Percentiles rank a stretch among this genome's conserved stretches.
phyloP scores from a whole-genome alignment of 257 asterid species.

The Nicotiana otophora region DNA sequence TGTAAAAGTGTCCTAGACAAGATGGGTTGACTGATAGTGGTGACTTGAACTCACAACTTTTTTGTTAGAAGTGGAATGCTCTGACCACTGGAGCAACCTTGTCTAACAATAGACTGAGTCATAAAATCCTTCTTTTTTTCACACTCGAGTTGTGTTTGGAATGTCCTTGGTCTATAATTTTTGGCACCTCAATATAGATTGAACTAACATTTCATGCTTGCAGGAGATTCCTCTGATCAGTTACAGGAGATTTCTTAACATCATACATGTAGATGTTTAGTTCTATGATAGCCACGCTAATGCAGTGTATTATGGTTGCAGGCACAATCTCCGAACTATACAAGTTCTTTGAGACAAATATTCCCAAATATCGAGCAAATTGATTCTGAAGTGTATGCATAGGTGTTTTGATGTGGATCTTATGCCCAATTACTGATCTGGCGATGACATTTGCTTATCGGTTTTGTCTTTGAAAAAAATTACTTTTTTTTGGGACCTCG shows the following conservation, averaged over 20 bases:
- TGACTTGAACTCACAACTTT: neutral
- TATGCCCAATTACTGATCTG: neutral
- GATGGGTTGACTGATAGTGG: neutral
- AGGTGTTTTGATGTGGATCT: constrained; percentile 10
- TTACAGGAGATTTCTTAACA: too few species aligned
- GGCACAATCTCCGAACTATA: constrained; percentile 64
- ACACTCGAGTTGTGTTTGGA: neutral
- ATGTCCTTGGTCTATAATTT: neutral
- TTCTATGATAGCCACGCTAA: neutral
- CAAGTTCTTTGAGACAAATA: constrained; percentile 50
- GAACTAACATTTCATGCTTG: neutral
- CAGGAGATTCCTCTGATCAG: neutral
- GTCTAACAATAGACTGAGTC: neutral
- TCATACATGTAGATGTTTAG: neutral
- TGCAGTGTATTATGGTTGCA: constrained; percentile 27
- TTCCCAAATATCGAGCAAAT: constrained; percentile 79
- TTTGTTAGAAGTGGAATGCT: neutral
- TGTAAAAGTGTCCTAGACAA: neutral
- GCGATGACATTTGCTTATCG: neutral
- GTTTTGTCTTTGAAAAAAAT: neutral
- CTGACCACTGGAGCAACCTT: neutral
- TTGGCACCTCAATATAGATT: neutral
- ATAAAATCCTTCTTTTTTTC: neutral
- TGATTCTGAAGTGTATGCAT: constrained; percentile 66
- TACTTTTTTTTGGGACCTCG: neutral